Percentiles rank a stretch among this genome's conserved stretches.
Conservation (phyloP, 1,284 basidiomycete genomes). For the Peniophora sp. region DNA sequence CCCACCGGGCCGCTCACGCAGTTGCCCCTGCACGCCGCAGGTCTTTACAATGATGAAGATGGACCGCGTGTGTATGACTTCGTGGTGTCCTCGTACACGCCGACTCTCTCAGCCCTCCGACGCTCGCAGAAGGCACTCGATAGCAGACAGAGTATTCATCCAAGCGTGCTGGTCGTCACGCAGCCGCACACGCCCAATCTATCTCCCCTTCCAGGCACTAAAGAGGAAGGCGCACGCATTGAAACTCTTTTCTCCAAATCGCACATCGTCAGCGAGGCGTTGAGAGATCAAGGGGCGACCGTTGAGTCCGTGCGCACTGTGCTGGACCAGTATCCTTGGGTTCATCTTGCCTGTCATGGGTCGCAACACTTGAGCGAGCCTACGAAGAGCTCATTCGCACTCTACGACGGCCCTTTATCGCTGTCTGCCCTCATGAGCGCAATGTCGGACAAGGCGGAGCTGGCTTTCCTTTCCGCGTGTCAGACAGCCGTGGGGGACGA, state of each 20-base stretch:
- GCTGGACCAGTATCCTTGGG: background rate
- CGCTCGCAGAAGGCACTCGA: background rate
- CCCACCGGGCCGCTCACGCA: background rate
- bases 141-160: background rate
- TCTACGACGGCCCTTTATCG: background rate
- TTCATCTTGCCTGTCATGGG: background rate
- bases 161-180: constrained; percentile 1
- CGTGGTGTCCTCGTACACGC: constrained; percentile 17
- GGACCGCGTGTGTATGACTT: constrained; percentile 7
- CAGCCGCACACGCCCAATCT: background rate
- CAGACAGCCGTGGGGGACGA: constrained; percentile 15
- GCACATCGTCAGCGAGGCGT: background rate
- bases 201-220: background rate
- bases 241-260: background rate
- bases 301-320: constrained; percentile 6
- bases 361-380: background rate
- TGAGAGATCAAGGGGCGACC: constrained; percentile 10
- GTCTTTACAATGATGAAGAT: background rate
- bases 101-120: constrained; percentile 8
- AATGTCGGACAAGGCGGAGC: constrained; percentile 11
- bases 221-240: background rate
- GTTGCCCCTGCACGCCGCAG: background rate
- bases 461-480: constrained; percentile 19
- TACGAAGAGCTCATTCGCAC: background rate
- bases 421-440: background rate